Evolutionary conservation across 108 stramenopile genomes (phyloP).

Genomic region (Asterionellopsis glacialis): DNA sequence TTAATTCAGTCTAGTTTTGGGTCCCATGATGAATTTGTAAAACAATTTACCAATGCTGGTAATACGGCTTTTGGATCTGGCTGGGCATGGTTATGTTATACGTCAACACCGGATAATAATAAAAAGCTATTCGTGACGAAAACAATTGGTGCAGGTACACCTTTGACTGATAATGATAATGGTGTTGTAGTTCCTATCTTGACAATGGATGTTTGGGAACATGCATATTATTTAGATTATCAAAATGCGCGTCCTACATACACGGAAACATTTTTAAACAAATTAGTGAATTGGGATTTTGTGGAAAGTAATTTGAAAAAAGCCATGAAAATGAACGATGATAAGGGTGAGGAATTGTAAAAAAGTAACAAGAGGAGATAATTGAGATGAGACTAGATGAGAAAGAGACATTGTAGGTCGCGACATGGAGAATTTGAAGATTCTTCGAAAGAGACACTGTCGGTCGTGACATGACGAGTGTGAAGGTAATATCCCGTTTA

Average conservation of each 20-base stretch:
- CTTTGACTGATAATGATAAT: conserved; percentile 46
- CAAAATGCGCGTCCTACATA: conserved; percentile 82
- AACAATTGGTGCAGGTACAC: conserved; percentile 70
- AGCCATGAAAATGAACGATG: conserved; percentile 14
- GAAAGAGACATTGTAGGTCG: no score
- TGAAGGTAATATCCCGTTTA: no score
- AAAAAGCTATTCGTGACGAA: conserved; percentile 32
- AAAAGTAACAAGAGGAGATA: neutral
- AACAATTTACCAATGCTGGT: conserved; percentile 57
- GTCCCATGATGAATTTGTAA: conserved; percentile 61
- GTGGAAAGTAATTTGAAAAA: conserved; percentile 38
- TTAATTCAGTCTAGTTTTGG: conserved; percentile 64
- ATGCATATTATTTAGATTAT: conserved; percentile 93
- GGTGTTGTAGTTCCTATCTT: conserved; percentile 83
- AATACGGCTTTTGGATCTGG: conserved; percentile 79
- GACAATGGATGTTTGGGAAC: conserved; percentile 93
- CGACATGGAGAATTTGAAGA: no score
- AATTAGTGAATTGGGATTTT: conserved; percentile 51
- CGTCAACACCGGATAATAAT: conserved; percentile 1
- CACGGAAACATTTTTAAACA: conserved; percentile 58
- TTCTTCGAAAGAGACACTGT: no score
- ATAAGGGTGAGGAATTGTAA: neutral
- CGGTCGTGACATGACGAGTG: no score
- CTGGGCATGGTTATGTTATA: conserved; percentile 82
- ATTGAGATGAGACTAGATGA: conserved; percentile 2